These are phyloP conservation scores for Plasmodium vinckei DNA, from an alignment of 169 alveolate genomes.

Conservation along the genomic window DNA sequence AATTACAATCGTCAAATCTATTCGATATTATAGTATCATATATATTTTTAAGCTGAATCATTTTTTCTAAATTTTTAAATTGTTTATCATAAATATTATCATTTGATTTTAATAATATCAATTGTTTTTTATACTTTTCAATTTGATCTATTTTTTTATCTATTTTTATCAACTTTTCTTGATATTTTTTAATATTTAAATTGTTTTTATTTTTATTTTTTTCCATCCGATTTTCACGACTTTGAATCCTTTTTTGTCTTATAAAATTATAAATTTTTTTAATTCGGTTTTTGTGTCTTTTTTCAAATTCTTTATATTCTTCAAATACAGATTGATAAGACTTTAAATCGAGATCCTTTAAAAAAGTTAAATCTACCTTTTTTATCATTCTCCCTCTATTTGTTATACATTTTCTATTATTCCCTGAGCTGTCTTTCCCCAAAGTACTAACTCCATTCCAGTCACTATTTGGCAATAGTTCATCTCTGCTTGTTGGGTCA, in stretches of 20 bases:
- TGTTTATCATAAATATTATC: slow-evolving; percentile 14
- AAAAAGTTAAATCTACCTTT: too few relatives aligned
- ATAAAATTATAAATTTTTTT: slow-evolving; percentile 42
- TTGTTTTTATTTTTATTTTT: slow-evolving; percentile 4
- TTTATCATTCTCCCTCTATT: too few relatives aligned
- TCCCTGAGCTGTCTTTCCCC: too few relatives aligned
- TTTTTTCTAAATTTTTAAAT: slow-evolving; percentile 34
- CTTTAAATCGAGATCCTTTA: too few relatives aligned
- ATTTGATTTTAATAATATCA: slow-evolving; percentile 10
- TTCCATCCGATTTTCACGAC: not conserved
- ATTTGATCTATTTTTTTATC: slow-evolving; percentile 39
- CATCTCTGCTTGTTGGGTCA: too few relatives aligned
- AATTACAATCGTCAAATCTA: slow-evolving; percentile 6
- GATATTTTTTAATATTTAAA: slow-evolving; percentile 1
- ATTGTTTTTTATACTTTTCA: slow-evolving; percentile 23
- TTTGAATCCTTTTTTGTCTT: slow-evolving; percentile 1
- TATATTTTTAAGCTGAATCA: slow-evolving; percentile 26
- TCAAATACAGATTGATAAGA: too few relatives aligned
- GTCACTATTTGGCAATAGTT: too few relatives aligned
- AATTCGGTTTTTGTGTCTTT: not conserved
- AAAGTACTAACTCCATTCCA: too few relatives aligned
- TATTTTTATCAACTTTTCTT: slow-evolving; percentile 8
- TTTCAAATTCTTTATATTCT: not conserved
- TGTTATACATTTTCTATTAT: too few relatives aligned
- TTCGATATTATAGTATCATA: slow-evolving; percentile 12